A percentile compares a stretch with the other conserved stretches of the same genome.
These are phyloP conservation scores for Saururus chinensis DNA, from an alignment of 164 flowering plant species.

Conservation along the genomic window DNA sequence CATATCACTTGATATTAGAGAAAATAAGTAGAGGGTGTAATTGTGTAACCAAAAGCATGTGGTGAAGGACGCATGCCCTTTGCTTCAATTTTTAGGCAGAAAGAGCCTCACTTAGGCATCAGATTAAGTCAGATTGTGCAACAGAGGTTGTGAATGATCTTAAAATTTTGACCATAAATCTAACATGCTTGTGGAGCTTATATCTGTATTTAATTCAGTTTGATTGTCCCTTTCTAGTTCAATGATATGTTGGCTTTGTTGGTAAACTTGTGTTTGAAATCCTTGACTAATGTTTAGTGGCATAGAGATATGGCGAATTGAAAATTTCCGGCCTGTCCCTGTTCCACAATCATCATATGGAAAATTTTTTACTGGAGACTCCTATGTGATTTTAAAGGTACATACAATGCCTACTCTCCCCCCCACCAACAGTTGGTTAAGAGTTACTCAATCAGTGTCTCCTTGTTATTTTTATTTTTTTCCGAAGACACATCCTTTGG, in stretches of 20 bases:
- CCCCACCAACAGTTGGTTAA: not conserved
- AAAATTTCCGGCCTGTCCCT: conserved; percentile 70
- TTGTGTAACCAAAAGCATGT: too few relatives aligned
- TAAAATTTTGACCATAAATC: too few relatives aligned
- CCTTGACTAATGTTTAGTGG: conserved; percentile 85
- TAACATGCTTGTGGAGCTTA: too few relatives aligned
- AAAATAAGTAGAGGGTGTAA: too few relatives aligned
- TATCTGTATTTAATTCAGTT: not conserved
- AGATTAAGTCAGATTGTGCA: too few relatives aligned
- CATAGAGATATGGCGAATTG: conserved; percentile 94
- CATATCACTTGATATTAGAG: too few relatives aligned
- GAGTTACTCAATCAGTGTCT: not conserved
- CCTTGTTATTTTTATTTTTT: too few relatives aligned
- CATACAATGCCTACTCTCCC: not conserved
- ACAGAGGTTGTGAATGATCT: too few relatives aligned
- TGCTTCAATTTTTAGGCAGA: too few relatives aligned
- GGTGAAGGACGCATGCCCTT: too few relatives aligned
- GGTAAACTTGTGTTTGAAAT: not conserved
- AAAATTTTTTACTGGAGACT: conserved; percentile 90
- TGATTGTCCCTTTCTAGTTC: not conserved
- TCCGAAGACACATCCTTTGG: too few relatives aligned
- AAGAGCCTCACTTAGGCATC: too few relatives aligned
- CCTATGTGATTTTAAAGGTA: conserved; percentile 85
- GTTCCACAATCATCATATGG: conserved; percentile 68
- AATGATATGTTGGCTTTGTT: not conserved